These are phyloP conservation scores for Penicillium alfredii DNA, from an alignment of 495 filamentous ascomycete genomes.

Conservation along the genomic window DNA sequence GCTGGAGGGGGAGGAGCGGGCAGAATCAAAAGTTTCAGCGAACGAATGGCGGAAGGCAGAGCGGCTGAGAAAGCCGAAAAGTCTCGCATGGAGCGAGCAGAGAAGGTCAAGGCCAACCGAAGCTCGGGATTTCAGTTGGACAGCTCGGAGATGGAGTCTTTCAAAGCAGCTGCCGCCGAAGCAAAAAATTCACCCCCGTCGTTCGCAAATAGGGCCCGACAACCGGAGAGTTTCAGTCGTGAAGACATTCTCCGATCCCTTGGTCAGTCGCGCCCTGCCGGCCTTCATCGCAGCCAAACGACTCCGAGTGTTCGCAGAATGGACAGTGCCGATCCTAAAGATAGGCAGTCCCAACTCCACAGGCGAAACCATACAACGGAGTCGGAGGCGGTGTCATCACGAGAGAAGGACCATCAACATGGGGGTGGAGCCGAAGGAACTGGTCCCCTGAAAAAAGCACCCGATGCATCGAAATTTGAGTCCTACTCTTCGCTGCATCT, in stretches of 20 bases:
- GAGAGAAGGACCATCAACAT: slow-evolving; percentile 8
- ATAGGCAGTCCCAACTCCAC: slow-evolving; percentile 18
- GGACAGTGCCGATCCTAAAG: slow-evolving; percentile 10
- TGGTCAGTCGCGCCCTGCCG: slow-evolving; percentile 20
- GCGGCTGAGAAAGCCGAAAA: slow-evolving; percentile 47
- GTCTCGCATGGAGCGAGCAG: slow-evolving; percentile 41
- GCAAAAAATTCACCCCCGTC: slow-evolving; percentile 21
- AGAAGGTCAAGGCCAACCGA: slow-evolving; percentile 53
- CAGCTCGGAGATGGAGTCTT: slow-evolving; percentile 57
- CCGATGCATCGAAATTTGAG: slow-evolving; percentile 59
- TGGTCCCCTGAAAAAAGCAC: slow-evolving; percentile 18
- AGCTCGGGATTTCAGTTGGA: slow-evolving; percentile 69
- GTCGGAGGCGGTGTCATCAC: slow-evolving; percentile 21
- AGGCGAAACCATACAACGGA: slow-evolving; percentile 27
- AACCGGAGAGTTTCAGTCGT: slow-evolving; percentile 49
- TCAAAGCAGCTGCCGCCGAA: slow-evolving; percentile 55
- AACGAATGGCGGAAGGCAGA: slow-evolving; percentile 68
- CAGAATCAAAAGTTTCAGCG: slow-evolving; percentile 71
- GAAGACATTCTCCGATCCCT: slow-evolving; percentile 56
- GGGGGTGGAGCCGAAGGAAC: no score
- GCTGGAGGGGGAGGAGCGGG: slow-evolving; percentile 23
- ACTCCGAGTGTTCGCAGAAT: slow-evolving; percentile 36
- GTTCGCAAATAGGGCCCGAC: slow-evolving; percentile 41
- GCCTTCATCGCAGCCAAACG: slow-evolving; percentile 48
- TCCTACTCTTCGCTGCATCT: slow-evolving; percentile 81